These are phyloP conservation scores for Colletotrichum eleusines DNA, from an alignment of 2,329 filamentous ascomycete genomes.

Conservation along the genomic window DNA sequence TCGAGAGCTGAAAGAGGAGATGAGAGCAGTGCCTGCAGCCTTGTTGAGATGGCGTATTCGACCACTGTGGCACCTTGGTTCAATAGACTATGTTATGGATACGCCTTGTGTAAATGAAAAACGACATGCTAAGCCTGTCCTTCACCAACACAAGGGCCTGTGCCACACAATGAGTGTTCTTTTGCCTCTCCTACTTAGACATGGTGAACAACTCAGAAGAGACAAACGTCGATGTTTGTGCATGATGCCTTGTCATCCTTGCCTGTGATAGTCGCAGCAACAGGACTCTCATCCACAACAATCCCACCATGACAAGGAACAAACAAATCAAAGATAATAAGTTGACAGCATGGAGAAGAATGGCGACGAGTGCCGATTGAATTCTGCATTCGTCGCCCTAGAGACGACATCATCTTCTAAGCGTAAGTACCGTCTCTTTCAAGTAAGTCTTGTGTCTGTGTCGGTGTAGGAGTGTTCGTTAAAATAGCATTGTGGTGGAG, in stretches of 20 bases:
- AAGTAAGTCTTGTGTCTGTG: slow-evolving; percentile 30
- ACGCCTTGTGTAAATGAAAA: not conserved
- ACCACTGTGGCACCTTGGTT: not conserved
- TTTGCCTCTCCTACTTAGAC: not conserved
- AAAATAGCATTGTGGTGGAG: slow-evolving; percentile 35
- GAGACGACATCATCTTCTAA: slow-evolving; percentile 35
- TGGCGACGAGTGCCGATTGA: slow-evolving; percentile 8
- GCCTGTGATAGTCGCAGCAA: not conserved
- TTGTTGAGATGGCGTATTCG: slow-evolving; percentile 14
- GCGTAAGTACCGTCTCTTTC: slow-evolving; percentile 30
- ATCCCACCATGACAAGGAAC: not conserved
- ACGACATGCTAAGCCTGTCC: not conserved
- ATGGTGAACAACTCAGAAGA: not conserved
- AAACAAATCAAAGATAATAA: not conserved
- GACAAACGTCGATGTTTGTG: not conserved
- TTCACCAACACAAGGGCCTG: not conserved
- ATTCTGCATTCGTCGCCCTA: slow-evolving; percentile 33
- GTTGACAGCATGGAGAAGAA: not conserved
- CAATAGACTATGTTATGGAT: not conserved
- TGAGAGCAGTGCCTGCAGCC: slow-evolving; percentile 22
- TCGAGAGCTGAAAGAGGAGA: not conserved
- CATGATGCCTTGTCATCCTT: not conserved
- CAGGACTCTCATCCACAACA: not conserved
- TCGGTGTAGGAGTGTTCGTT: slow-evolving; percentile 38
- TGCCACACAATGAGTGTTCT: not conserved